Percentiles rank a stretch among this genome's conserved stretches.
Conservation (phyloP, 495 filamentous ascomycete genomes). For the Penicillium nucicola region DNA sequence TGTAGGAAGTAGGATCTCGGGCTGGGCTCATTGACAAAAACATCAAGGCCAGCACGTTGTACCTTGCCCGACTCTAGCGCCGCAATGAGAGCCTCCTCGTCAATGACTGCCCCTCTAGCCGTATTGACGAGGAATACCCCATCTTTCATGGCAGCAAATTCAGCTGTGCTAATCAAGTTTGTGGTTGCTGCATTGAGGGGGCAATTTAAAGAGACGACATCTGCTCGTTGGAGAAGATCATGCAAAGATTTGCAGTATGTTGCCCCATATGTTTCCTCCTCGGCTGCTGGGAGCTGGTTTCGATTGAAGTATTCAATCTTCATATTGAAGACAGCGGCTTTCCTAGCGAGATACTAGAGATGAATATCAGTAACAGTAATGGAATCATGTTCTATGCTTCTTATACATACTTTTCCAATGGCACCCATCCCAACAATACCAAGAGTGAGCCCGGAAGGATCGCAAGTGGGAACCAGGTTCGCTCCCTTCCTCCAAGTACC, state of each 20-base stretch:
- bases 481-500: conserved; percentile 44
- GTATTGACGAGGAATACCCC: conserved; percentile 63
- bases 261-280: conserved; percentile 8
- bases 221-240: conserved; percentile 47
- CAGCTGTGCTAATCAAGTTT: conserved; percentile 39
- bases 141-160: conserved; percentile 60
- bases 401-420: conserved; percentile 48
- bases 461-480: conserved; percentile 33
- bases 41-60: conserved; percentile 51
- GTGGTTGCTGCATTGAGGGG: conserved; percentile 53
- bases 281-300: conserved; percentile 37
- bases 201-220: conserved; percentile 63
- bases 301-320: conserved; percentile 60
- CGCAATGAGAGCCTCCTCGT: conserved; percentile 52
- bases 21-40: conserved; percentile 57
- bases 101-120: conserved; percentile 56
- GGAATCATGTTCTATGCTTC: too few species aligned
- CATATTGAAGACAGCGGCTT: conserved; percentile 49
- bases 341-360: conserved; percentile 30
- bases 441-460: conserved; percentile 53
- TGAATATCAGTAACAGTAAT: too few species aligned
- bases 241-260: conserved; percentile 15
- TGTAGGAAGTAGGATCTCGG: conserved; percentile 31
- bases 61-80: conserved; percentile 53
- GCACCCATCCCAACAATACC: conserved; percentile 77